Conservation (phyloP, 768 basidiomycete species). For the Clavulina sp. region DNA sequence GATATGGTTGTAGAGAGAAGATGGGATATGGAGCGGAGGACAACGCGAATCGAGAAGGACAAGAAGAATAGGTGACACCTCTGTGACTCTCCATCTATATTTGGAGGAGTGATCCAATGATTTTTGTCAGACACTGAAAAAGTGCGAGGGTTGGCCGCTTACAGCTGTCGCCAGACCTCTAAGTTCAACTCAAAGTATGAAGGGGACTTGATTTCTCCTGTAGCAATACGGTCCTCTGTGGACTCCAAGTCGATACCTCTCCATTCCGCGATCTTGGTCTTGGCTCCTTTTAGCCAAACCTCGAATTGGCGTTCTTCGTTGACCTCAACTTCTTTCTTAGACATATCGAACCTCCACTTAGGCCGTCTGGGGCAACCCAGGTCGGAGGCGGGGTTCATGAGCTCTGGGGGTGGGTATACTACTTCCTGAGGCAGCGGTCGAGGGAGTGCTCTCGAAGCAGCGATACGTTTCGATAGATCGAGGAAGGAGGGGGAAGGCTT, state of each 20-base stretch:
- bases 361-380: slow-evolving; percentile 46
- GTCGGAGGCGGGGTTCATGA: slow-evolving; percentile 13
- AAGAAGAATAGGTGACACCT: slow-evolving; percentile 77
- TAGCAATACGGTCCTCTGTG: slow-evolving; percentile 5
- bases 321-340: slow-evolving; percentile 73
- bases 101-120: slow-evolving; percentile 9
- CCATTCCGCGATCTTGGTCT: slow-evolving; percentile 39
- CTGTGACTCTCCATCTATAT: slow-evolving; percentile 81
- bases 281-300: slow-evolving; percentile 59
- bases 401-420: slow-evolving; percentile 6
- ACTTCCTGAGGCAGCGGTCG: slow-evolving; percentile 34
- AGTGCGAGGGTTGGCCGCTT: slow-evolving; percentile 18
- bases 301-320: slow-evolving; percentile 77
- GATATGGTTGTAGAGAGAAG: slow-evolving; percentile 56
- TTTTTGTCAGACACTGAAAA: background rate
- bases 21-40: slow-evolving; percentile 71
- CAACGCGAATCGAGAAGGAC: slow-evolving; percentile 81
- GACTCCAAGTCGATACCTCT: slow-evolving; percentile 16
- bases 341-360: slow-evolving; percentile 74
- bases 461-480: slow-evolving; percentile 38
- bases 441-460: slow-evolving; percentile 32
- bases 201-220: slow-evolving; percentile 26
- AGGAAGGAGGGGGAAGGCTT: slow-evolving; percentile 42
- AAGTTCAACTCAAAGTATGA: slow-evolving; percentile 80
- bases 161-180: slow-evolving; percentile 92